A percentile compares a stretch with the other conserved stretches of the same genome.
Conservation (phyloP, 495 filamentous ascomycete genomes). For the Gamarada debralockiae region DNA sequence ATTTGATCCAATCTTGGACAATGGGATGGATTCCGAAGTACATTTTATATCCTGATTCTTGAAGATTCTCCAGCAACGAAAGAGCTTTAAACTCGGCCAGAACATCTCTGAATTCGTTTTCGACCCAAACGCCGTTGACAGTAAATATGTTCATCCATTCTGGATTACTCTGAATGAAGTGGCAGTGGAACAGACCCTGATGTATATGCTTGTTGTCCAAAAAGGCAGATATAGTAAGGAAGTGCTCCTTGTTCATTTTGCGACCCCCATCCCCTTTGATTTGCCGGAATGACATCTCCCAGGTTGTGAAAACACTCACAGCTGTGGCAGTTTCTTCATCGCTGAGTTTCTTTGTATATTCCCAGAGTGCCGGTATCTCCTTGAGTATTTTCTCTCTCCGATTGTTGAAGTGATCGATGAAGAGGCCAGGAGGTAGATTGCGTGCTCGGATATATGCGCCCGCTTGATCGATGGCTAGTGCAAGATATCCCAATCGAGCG, state of each 20-base stretch:
- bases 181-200: conserved; percentile 12
- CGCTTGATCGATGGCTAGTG: conserved; percentile 31
- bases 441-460: conserved; percentile 25
- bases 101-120: conserved; percentile 11
- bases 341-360: conserved; percentile 16
- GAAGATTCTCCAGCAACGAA: conserved; percentile 11
- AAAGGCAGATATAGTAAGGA: conserved; percentile 23
- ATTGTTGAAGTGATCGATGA: conserved; percentile 21
- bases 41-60: neutral
- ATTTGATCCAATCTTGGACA: conserved; percentile 19
- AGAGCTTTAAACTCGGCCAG: conserved; percentile 9
- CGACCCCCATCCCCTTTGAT: conserved; percentile 9
- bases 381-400: conserved; percentile 22
- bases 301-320: conserved; percentile 28
- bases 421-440: conserved; percentile 14
- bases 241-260: conserved; percentile 7
- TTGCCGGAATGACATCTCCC: conserved; percentile 29
- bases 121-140: conserved; percentile 4
- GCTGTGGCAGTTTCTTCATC: conserved; percentile 9
- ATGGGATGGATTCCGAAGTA: conserved; percentile 17
- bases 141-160: conserved; percentile 10
- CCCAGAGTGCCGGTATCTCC: conserved; percentile 19
- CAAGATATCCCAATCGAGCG: conserved; percentile 19
- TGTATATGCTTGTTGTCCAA: conserved; percentile 17
- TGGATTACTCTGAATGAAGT: conserved; percentile 4